Evolutionary conservation across 495 filamentous ascomycete species (phyloP), one percentile per base, ranked within the genome.

Genomic region (Cairneyella variabilis): DNA sequence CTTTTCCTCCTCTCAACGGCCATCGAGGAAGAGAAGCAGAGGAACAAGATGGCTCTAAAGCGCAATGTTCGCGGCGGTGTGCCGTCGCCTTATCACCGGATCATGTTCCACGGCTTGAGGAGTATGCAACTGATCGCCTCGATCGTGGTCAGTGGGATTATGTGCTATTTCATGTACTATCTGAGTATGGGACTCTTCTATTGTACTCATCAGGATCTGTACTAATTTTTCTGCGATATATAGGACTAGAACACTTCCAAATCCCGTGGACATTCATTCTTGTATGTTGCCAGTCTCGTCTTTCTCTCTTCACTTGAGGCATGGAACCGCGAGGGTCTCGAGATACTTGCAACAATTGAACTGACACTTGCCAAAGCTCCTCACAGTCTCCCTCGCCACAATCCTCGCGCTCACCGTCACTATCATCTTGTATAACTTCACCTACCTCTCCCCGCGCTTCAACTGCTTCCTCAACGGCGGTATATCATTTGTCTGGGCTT

Each of bases 251-350:
- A 51, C 66, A 72, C 28, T 80, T 72, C 61, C 69, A 70, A 45
- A 66, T 83, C 3, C 84, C 83, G 11, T 86, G 79, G 73, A 82
- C 83, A 21, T 86, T 86, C 59, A 68, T 86, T 17, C 65, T 85
- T 46, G 83, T 86, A 73, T 53, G 76, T 57, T 32, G 39, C 34
- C 28, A 45, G 39, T 26, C 36, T 38, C 20, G 17, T 16, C 36
- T 25, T 10, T 25, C n/a, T n/a, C n/a, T n/a, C n/a, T n/a, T n/a
- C n/a, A n/a, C n/a, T n/a, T n/a, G n/a, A n/a, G n/a, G n/a, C n/a
- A n/a, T n/a, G n/a, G n/a, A n/a, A n/a, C n/a, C n/a, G n/a, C n/a
- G n/a, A n/a, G n/a, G n/a, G n/a, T n/a, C n/a, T n/a, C n/a, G n/a
- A n/a, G n/a, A n/a, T n/a, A n/a, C n/a, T n/a, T n/a, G n/a, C n/a